phyloP scores from a whole-genome alignment of 495 filamentous ascomycete genomes.

The Hypoxylon crocopeplum region DNA sequence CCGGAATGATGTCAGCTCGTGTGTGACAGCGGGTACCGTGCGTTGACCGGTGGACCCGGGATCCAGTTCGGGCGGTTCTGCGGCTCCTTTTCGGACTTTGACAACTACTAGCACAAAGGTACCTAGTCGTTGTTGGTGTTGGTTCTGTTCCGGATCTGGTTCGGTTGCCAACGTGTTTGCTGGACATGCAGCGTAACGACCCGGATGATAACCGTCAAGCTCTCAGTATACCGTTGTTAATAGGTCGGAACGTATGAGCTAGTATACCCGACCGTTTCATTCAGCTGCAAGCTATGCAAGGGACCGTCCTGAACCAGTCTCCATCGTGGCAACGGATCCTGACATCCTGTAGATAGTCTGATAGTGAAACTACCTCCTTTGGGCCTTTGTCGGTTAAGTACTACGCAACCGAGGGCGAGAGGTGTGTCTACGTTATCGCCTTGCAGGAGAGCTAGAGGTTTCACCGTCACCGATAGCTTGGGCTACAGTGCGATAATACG shows the following conservation, averaged over 20 bases:
- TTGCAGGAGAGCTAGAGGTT: constrained; percentile 8
- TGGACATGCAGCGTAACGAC: constrained; percentile 23
- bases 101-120: no score
- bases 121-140: constrained; percentile 14
- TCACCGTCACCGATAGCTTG: constrained; percentile 12
- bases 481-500: constrained; percentile 18
- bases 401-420: constrained; percentile 11
- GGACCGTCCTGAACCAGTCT: constrained; percentile 19
- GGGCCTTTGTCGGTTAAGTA: constrained; percentile 16
- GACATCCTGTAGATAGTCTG: constrained; percentile 7
- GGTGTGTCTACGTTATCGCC: constrained; percentile 12
- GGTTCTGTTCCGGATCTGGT: no score
- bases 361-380: constrained; percentile 14
- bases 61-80: constrained; percentile 33
- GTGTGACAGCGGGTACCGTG: constrained; percentile 33
- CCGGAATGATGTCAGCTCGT: constrained; percentile 35
- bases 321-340: constrained; percentile 25
- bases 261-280: constrained; percentile 33
- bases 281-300: constrained; percentile 29
- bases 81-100: constrained; percentile 35
- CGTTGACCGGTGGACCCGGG: constrained; percentile 25
- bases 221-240: constrained; percentile 5
- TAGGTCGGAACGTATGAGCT: constrained; percentile 23
- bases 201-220: constrained; percentile 13
- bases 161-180: constrained; percentile 28